Base-by-base conservation (phyloP, 2,329 filamentous ascomycete species). In the Colletotrichum sp. region DNA sequence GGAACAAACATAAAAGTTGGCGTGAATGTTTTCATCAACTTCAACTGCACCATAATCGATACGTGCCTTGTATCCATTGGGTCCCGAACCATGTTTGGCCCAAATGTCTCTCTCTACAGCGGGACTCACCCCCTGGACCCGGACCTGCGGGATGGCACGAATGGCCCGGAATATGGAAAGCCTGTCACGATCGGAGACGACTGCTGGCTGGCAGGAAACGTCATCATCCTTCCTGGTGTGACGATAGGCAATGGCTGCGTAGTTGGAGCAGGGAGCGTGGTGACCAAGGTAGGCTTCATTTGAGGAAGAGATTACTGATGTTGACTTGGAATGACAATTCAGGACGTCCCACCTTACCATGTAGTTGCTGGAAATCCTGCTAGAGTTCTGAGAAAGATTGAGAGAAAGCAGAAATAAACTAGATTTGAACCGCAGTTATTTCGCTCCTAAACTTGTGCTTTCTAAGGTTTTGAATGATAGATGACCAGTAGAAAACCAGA, bases 351-450 rank as follows among this genome's bases (percentile, higher is more conserved):
- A 3, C 44, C 44, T 52, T 52, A 52, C 44, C 44, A 52, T 6
- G 44, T 52, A 52, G 44, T 52, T 21, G 44, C n/a, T 24, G 44
- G 44, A 52, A 52, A 21, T 0, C 44, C 44, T 21, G 44, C 44
- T 52, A 52, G 44, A 52, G 3, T 52, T 8, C 6, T 52, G n/a
- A 52, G 44, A 3, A 52, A 52, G 4, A 52, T 52, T 8, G 44
- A 52, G 10, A 4, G 44, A 1, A 13, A 52, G 1, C 10, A 21
- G 12, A 21, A 52, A 52, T 21, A 49, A 0, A 49, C 6, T 49
- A 49, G 10, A 7, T 21, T 21, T 7, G 3, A 21, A 49, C 10
- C 7, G 44, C 6, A 2, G 39, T n/a, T 0, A 44, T 8, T 0
- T 36, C 34, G 6, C 34, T 34, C 32, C 0, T 6, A 3, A 3